A percentile compares a stretch with the other conserved stretches of the same genome.
Conservation (phyloP, 1,284 basidiomycete species). For the Leucoagaricus sp. region DNA sequence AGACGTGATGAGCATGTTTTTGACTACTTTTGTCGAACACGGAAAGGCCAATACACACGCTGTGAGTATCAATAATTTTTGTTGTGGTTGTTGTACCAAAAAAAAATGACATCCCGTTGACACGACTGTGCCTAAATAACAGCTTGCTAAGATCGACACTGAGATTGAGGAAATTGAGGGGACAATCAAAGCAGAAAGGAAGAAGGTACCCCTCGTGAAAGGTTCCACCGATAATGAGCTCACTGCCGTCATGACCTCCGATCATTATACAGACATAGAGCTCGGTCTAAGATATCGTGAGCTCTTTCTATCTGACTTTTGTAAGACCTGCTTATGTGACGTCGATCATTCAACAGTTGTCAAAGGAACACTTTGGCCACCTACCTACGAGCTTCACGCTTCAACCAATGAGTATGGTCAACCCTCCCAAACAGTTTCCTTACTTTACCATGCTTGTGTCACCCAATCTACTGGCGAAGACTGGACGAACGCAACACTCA, state of each 20-base stretch:
- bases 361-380: constrained; percentile 47
- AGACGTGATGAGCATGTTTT: constrained; percentile 37
- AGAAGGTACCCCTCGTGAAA: constrained; percentile 34
- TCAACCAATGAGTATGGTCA: constrained; percentile 42
- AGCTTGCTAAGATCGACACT: constrained; percentile 37
- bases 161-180: constrained; percentile 42
- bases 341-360: constrained; percentile 55
- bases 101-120: too few species aligned
- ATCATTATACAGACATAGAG: constrained; percentile 36
- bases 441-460: constrained; percentile 58
- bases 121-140: neutral
- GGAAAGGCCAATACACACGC: constrained; percentile 37
- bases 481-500: constrained; percentile 51
- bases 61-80: constrained; percentile 23
- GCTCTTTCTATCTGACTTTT: constrained; percentile 21
- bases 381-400: constrained; percentile 59
- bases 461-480: constrained; percentile 61
- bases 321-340: neutral
- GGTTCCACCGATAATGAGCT: constrained; percentile 38
- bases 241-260: constrained; percentile 40
- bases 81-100: neutral
- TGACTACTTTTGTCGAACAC: constrained; percentile 42
- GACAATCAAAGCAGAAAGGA: constrained; percentile 38
- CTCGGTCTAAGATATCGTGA: constrained; percentile 55
- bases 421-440: constrained; percentile 42